Conservation (phyloP, 2,329 filamentous ascomycete genomes). For the Stagonosporopsis rhizophila region DNA sequence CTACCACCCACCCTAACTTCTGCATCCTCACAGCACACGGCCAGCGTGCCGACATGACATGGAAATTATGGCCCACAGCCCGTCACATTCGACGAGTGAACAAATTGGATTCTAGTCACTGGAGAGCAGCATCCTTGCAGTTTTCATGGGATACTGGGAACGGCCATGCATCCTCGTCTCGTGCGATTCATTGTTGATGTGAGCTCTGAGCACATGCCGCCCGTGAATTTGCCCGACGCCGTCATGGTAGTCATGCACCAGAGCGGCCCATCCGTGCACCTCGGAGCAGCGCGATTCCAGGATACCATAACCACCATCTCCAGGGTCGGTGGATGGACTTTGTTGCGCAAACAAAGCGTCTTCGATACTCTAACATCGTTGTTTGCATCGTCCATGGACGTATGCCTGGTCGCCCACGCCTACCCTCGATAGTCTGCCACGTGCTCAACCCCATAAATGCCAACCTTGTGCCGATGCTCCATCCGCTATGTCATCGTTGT, state of each 20-base stretch:
- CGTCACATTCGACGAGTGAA: background rate
- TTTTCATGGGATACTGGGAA: background rate
- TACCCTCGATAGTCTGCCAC: slow-evolving; percentile 1
- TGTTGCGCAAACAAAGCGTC: background rate
- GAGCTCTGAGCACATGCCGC: slow-evolving; percentile 13
- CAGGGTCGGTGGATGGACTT: background rate
- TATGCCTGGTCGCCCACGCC: background rate
- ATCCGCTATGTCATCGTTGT: slow-evolving; percentile 62
- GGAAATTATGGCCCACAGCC: background rate
- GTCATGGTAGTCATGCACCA: slow-evolving; percentile 4
- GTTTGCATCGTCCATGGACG: background rate
- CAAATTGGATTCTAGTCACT: background rate
- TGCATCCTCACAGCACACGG: background rate
- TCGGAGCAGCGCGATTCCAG: slow-evolving; percentile 3
- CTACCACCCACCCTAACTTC: slow-evolving; percentile 7
- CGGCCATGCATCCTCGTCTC: background rate
- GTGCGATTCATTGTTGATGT: slow-evolving; percentile 4
- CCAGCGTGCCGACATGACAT: slow-evolving; percentile 8
- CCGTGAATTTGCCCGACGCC: slow-evolving; percentile 18
- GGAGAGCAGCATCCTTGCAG: background rate
- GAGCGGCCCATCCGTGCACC: slow-evolving; percentile 4
- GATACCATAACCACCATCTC: background rate
- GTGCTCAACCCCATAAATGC: background rate
- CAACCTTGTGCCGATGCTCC: background rate
- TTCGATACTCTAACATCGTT: background rate